Base-by-base conservation (phyloP, 169 alveolate species). In the Plasmodium knowlesi region DNA sequence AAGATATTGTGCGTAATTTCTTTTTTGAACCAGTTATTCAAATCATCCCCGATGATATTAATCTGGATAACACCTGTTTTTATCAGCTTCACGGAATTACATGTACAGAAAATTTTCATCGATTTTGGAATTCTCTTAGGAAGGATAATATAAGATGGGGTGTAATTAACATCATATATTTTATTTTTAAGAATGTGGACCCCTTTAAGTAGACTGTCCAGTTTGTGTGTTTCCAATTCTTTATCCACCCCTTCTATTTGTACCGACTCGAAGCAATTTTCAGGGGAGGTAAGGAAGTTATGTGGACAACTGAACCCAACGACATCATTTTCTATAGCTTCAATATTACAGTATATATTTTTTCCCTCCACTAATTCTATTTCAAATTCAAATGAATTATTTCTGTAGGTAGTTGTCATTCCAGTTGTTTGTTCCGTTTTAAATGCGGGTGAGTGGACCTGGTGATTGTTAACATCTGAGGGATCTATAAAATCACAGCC, bases 291-390 rank as follows among this genome's bases (percentile, higher is more conserved):
- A n/a, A 79, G 53, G 50, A 89, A 89, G 57, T 79, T 89, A 37
- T 89, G 50, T 0, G 94, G 94, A 8, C 94, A 89, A 34, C 90
- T 89, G n/a, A 89, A 89, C 1, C 94, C 94, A 22, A 89, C 83
- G 2, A 89, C 84, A 46, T 89, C 94, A 78, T 89, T 89, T 72
- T 89, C 90, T 37, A 78, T 89, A 6, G 94, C 94, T 80, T 89
- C 94, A 4, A 89, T 70, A 30, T 89, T 80, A 39, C 94, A 89
- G 32, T 89, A 78, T 39, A 80, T 39, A 12, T 25, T 57, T 37
- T 79, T 80, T 0, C 94, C 94, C 71, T 89, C 94, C 19, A 79
- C 61, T 0, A 89, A 16, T 22, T 89, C 83, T 3, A 79, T 78
- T 71, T 89, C 90, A 41, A 89, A 89, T 78, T 79, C 94, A 39